A percentile compares a stretch with the other conserved stretches of the same genome.
Conservation (phyloP, 768 basidiomycete genomes). For the Tulasnella sp. region DNA sequence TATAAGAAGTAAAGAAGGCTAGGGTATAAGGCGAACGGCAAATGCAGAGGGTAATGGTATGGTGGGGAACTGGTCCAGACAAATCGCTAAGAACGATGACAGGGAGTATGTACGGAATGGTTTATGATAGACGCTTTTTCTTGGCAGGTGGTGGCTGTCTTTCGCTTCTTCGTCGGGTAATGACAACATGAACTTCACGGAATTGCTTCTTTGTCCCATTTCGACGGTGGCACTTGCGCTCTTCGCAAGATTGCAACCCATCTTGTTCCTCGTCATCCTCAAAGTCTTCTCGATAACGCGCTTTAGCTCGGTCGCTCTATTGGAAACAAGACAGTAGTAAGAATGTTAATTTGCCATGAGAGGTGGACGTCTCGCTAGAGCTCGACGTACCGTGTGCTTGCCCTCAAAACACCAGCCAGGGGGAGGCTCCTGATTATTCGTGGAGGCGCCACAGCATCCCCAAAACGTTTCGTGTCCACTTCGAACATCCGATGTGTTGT, state of each 20-base stretch:
- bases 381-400: conserved; percentile 7
- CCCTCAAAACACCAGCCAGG: conserved; percentile 11
- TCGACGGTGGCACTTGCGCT: conserved; percentile 6
- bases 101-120: not conserved
- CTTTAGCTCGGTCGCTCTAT: conserved; percentile 4
- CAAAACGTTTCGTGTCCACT: not conserved
- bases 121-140: conserved; percentile 3
- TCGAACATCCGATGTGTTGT: conserved; percentile 2
- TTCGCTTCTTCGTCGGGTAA: conserved; percentile 6
- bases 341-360: too few relatives aligned
- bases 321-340: not conserved
- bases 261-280: conserved; percentile 2
- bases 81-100: not conserved
- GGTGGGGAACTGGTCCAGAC: not conserved
- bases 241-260: conserved; percentile 8
- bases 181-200: conserved; percentile 5
- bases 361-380: too few relatives aligned
- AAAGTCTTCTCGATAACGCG: conserved; percentile 10
- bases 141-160: conserved; percentile 6
- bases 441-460: conserved; percentile 9
- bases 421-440: conserved; percentile 1
- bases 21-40: not conserved
- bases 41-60: not conserved
- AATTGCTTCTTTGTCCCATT: not conserved
- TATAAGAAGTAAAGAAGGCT: not conserved